Evolutionary conservation across 345 rosid genomes (phyloP), one percentile per base, ranked within the genome.

Genomic region (Chamaenerion angustifolium): DNA sequence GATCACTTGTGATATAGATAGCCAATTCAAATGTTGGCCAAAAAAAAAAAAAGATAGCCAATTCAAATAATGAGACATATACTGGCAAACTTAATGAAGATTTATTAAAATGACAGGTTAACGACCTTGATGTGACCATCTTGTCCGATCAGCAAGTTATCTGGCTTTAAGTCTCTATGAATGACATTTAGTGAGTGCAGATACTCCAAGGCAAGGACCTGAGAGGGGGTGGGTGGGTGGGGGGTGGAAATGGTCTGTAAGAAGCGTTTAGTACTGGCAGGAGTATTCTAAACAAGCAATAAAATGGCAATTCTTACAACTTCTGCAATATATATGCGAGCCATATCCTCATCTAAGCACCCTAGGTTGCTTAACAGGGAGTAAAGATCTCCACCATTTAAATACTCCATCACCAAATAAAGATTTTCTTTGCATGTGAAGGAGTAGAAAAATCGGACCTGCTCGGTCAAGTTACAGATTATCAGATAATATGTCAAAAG

Each of bases 141-240:
- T 51, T 80, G 98, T 65, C 89, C 83, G 64, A 92, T 87, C 81
- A 92, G 72, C 76, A 92, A 70, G 70, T 92, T 92, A 79, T 92
- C 96, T 46, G 96, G 98, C 76, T 92, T 92, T 66, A 92, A 67
- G 69, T 87, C 96, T 76, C 98, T 82, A 63, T 92, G 98, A 62
- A 92, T 78, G 64, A 84, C 89, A 76, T 75, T 84, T 56, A 76
- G 67, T 16, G 98, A 87, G 67, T 92, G 98, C 76, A 87, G 64
- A 77, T 87, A 92, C 75, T 92, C 98, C 82, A 84, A 56, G 31
- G 98, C 98, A 62, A 92, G 98, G 62, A 87, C 96, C 98, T 92
- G 81, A 57, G 64, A 60, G 61, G 58, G 69, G n/a, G n/a, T n/a
- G n/a, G n/a, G n/a, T n/a, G n/a, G n/a, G n/a, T n/a, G n/a, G n/a